Evolutionary conservation across 805 yeast species (phyloP).

Genomic region (Metschnikowia proteae): DNA sequence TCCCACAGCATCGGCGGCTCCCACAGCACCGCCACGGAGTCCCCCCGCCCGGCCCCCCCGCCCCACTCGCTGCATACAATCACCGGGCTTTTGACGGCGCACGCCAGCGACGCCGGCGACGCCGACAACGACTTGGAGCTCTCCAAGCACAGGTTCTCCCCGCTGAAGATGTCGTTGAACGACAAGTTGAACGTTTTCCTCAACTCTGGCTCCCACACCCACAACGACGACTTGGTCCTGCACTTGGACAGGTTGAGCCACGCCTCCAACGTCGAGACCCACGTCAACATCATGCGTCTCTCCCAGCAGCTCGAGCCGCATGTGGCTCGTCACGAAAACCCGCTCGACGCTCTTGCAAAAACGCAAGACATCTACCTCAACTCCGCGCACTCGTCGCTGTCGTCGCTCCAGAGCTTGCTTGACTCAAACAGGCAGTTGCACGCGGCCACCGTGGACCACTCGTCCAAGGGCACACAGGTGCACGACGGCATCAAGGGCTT

Average conservation of each 20-base stretch:
- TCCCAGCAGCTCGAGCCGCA: slow-evolving; percentile 25
- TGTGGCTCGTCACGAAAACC: slow-evolving; percentile 24
- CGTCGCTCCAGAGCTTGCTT: slow-evolving; percentile 26
- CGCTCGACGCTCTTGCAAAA: slow-evolving; percentile 29
- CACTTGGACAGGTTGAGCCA: slow-evolving; percentile 32
- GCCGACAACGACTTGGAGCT: background rate
- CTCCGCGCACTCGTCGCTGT: slow-evolving; percentile 35
- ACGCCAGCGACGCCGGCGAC: background rate
- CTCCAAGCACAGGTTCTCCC: background rate
- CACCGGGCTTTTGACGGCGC: slow-evolving; percentile 13
- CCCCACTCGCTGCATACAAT: slow-evolving; percentile 18
- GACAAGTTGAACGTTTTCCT: slow-evolving; percentile 45
- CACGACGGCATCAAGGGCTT: slow-evolving; percentile 44
- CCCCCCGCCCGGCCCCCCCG: slow-evolving; percentile 18
- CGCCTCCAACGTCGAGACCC: slow-evolving; percentile 25
- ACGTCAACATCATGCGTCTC: slow-evolving; percentile 33
- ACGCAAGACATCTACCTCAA: slow-evolving; percentile 21
- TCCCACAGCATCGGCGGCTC: slow-evolving; percentile 5
- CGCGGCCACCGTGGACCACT: slow-evolving; percentile 9
- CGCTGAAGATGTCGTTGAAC: slow-evolving; percentile 32
- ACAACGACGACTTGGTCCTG: slow-evolving; percentile 30
- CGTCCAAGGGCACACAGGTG: slow-evolving; percentile 29
- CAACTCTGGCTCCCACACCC: slow-evolving; percentile 14
- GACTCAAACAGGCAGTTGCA: slow-evolving; percentile 18
- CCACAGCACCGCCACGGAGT: slow-evolving; percentile 8